phyloP scores from a whole-genome alignment of 176 grass and related monocot genomes.

The Phoenix dactylifera region DNA sequence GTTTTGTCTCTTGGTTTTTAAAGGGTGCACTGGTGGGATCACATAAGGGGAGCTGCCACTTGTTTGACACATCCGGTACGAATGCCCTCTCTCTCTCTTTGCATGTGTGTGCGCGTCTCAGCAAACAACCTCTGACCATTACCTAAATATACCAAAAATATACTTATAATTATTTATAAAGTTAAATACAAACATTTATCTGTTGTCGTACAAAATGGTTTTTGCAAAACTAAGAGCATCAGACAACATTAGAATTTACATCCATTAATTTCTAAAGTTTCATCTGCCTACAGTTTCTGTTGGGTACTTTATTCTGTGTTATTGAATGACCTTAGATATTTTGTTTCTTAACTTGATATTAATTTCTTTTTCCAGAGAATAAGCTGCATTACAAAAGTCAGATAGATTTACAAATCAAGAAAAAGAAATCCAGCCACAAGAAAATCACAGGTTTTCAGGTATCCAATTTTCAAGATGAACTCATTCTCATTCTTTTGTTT shows the following conservation, averaged over 20 bases:
- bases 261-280: too few species aligned
- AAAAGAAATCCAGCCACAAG: constrained; percentile 86
- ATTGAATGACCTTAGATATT: neutral
- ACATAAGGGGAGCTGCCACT: constrained; percentile 86
- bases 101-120: neutral
- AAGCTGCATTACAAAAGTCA: constrained; percentile 76
- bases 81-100: constrained; percentile 4
- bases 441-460: constrained; percentile 99
- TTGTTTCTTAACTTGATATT: constrained; percentile 16
- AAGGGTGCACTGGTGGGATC: constrained; percentile 95
- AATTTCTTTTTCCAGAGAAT: constrained; percentile 45
- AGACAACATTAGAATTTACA: too few species aligned
- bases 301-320: too few species aligned
- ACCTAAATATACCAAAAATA: too few species aligned
- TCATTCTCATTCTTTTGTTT: too few species aligned
- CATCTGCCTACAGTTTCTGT: too few species aligned
- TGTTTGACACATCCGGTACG: constrained; percentile 96
- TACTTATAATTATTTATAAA: too few species aligned
- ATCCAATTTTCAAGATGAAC: constrained; percentile 7
- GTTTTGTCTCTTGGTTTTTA: constrained; percentile 16
- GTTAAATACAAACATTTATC: too few species aligned
- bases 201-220: too few species aligned
- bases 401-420: constrained; percentile 75
- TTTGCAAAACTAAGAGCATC: too few species aligned
- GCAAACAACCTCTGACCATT: too few species aligned